Evolutionary conservation across 176 grass and related monocot species (phyloP), one percentile per base, ranked within the genome.

Genomic region (Neostapfia colusana): DNA sequence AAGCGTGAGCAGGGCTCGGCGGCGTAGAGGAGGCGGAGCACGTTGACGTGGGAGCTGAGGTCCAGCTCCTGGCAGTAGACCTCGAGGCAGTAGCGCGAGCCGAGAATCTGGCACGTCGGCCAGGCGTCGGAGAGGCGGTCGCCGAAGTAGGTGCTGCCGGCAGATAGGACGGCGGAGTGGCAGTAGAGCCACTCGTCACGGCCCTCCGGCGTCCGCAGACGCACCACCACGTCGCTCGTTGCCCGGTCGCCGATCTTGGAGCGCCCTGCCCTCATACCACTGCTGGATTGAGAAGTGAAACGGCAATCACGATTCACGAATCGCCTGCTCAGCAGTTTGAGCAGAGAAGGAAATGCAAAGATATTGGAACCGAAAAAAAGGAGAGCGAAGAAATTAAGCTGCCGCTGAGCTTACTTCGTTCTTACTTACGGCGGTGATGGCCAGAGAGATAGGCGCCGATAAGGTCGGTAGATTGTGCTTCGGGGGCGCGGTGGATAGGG

Each of bases 41-140:
- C 76, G 80, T 48, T 84, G 42, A 98, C 86, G 80, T 98, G 66
- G 67, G 82, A 79, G 79, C 92, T 89, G 69, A 93, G 90, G 37
- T 98, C 89, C 11, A 38, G 73, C 71, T 94, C 87, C 39, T 72
- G 21, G 65, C 95, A 94, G 57, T 90, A 72, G 53, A 94, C 91
- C 53, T 98, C 95, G 60, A 94, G 89, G 67, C 80, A 88, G 73
- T 94, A 90, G 23, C 91, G 89, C 0, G 91, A 94, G 70, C 88
- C 91, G 46, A 98, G 89, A 56, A 98, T 98, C 82, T 98, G 95
- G 86, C 89, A 94, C 18, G 95, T 98, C 12, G 91, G 91, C 91
- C 95, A 98, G 76, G 83, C 82, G 57, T 94, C 74, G 48, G 95
- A 98, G 13, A 98, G 95, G 50, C 95, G 89, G 58, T 92, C 83